These are phyloP conservation scores for Phialophora chinensis DNA, from an alignment of 2,329 filamentous ascomycete genomes.

Conservation along the genomic window DNA sequence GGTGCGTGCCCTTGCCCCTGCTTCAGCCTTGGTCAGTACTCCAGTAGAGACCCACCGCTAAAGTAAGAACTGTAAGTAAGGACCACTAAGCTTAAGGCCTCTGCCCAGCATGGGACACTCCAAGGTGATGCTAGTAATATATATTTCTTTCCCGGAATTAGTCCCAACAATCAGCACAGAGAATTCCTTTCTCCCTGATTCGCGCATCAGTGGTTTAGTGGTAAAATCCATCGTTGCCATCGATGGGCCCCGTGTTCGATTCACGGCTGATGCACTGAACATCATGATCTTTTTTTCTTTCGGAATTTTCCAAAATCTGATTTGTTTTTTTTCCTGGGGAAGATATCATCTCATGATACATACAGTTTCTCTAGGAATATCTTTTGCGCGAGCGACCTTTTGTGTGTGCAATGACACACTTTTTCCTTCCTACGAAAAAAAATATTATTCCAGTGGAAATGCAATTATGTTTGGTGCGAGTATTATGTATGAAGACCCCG, in stretches of 20 bases:
- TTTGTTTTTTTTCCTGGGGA: too few species aligned
- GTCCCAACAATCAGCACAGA: constrained; percentile 20
- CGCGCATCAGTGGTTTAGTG: constrained; percentile 55
- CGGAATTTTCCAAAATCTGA: neutral
- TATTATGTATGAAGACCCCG: too few species aligned
- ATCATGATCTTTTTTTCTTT: neutral
- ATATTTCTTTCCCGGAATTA: neutral
- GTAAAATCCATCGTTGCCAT: constrained; percentile 63
- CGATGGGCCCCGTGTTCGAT: constrained; percentile 59
- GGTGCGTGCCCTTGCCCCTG: neutral
- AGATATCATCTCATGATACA: too few species aligned
- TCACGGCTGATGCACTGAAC: constrained; percentile 50
- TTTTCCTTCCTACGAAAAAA: too few species aligned
- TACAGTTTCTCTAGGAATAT: too few species aligned
- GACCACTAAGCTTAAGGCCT: neutral
- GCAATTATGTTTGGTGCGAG: too few species aligned
- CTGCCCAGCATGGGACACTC: too few species aligned
- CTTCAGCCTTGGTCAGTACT: neutral
- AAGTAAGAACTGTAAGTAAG: neutral
- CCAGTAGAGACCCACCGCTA: too few species aligned
- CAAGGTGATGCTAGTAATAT: too few species aligned
- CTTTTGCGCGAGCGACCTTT: too few species aligned
- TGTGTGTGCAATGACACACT: too few species aligned
- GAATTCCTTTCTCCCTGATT: neutral
- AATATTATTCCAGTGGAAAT: too few species aligned